These are phyloP conservation scores for Penicillium steckii DNA, from an alignment of 495 filamentous ascomycete genomes.

Conservation along the genomic window DNA sequence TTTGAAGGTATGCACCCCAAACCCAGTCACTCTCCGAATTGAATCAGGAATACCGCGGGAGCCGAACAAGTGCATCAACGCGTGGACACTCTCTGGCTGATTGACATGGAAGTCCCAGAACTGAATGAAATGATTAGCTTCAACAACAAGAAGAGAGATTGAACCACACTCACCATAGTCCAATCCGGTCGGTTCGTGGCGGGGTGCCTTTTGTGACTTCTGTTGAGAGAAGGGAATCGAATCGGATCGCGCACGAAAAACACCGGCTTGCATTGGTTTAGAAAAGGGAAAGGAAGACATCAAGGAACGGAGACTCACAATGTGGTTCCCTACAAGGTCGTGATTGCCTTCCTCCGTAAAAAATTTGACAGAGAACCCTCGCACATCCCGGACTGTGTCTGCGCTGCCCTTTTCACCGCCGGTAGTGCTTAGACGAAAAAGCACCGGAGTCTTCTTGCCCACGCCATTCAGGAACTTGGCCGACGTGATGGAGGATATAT, in stretches of 20 bases:
- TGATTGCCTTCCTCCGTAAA: conserved; percentile 81
- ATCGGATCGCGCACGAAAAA: conserved; percentile 2
- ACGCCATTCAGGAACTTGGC: conserved; percentile 58
- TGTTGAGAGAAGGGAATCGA: background rate
- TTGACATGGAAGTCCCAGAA: too few relatives aligned
- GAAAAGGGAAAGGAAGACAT: too few relatives aligned
- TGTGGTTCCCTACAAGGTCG: conserved; percentile 74
- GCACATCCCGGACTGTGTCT: conserved; percentile 65
- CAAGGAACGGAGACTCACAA: too few relatives aligned
- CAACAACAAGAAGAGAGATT: too few relatives aligned
- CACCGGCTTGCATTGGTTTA: background rate
- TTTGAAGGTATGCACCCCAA: too few relatives aligned
- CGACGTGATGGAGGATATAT: conserved; percentile 31
- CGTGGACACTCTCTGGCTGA: too few relatives aligned
- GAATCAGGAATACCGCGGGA: too few relatives aligned
- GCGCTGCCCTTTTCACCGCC: conserved; percentile 67
- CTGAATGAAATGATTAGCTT: too few relatives aligned
- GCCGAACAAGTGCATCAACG: too few relatives aligned
- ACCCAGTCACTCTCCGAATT: too few relatives aligned
- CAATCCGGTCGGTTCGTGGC: background rate
- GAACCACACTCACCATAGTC: background rate
- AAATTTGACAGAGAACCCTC: conserved; percentile 76
- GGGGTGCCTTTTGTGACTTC: background rate
- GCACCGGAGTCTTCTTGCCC: conserved; percentile 65
- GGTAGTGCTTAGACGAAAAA: conserved; percentile 70